Base-by-base conservation (phyloP, 208 protist genomes). In the Wallacemonas sp. region DNA sequence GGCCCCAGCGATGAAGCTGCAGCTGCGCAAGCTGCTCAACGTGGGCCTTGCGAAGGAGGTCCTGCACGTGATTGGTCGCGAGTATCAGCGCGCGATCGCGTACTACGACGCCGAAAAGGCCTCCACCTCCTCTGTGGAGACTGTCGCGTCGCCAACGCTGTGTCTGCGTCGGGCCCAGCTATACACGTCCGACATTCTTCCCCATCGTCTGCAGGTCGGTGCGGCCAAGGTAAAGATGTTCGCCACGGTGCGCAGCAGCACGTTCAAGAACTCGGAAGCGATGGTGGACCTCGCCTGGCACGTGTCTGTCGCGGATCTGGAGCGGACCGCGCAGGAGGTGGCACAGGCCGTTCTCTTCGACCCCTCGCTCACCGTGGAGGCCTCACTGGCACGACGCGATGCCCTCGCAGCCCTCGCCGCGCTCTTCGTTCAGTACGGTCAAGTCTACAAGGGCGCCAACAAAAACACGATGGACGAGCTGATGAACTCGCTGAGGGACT, bases 261-360 rank as follows among this genome's bases (percentile, higher is more conserved):
- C 80, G 39, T 88, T 95, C 56, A 89, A 87, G 70, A 74, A 90
- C 72, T 76, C 79, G n/a, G 77, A 76, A 19, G 72, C 84, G 17
- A 87, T 95, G 80, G 77, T 95, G 11, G 87, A 95, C 48, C 60
- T 93, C 11, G 84, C 83, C 41, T 95, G 90, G 90, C 78, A 88
- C 76, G 82, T 65, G 11, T 82, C 77, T 16, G 83, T 87, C 3
- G 73, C 78, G 36, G 90, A 93, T 39, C 47, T 95, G 11, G 83
- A 93, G 78, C 33, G 21, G 12, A 92, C 81, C n/a, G 90, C 87
- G n/a, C 76, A 78, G 16, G 61, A 56, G 21, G 78, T 90, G 0
- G 87, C 90, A 8, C 68, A 81, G 12, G 39, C 65, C 24, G 33
- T 89, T 33, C 61, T 95, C 3, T 82, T 85, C 36, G 90, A 93